Percentiles rank a stretch among this genome's conserved stretches.
Conservation (phyloP, 805 yeast genomes). For the Yamadazyma ubonensis region DNA sequence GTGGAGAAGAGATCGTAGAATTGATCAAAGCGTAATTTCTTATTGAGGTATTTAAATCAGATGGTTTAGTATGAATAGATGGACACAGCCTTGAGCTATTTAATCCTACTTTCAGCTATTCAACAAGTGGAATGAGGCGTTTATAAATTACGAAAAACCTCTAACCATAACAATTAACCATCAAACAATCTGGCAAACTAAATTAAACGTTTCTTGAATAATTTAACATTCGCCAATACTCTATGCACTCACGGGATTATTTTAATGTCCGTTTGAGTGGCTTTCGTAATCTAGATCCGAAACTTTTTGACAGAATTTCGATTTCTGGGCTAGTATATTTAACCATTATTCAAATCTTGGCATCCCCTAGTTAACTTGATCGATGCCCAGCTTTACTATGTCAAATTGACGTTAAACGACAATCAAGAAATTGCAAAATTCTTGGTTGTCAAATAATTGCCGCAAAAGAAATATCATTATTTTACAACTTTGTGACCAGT, state of each 20-base stretch:
- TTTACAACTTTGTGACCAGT: too few species aligned
- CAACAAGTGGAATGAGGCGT: background rate
- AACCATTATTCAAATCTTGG: background rate
- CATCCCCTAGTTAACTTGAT: background rate
- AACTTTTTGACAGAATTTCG: background rate
- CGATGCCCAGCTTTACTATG: background rate
- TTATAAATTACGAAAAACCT: background rate
- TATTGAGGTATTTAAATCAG: too few species aligned
- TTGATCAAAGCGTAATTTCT: too few species aligned
- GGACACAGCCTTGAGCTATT: background rate
- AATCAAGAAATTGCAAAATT: background rate
- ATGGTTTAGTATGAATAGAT: too few species aligned
- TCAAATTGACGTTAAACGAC: background rate
- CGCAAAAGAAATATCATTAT: background rate
- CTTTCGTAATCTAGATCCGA: background rate
- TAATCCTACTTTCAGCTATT: background rate
- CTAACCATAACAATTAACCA: too few species aligned
- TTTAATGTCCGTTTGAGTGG: background rate
- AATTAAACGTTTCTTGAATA: background rate
- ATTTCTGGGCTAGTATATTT: background rate
- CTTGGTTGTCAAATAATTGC: background rate
- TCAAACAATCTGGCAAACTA: background rate
- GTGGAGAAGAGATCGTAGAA: too few species aligned
- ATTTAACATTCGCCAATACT: background rate
- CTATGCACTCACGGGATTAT: constrained; percentile 2